Evolutionary conservation across 139 green algal species (phyloP), one percentile per base, ranked within the genome.

Genomic region (Chlorella sorokiniana): DNA sequence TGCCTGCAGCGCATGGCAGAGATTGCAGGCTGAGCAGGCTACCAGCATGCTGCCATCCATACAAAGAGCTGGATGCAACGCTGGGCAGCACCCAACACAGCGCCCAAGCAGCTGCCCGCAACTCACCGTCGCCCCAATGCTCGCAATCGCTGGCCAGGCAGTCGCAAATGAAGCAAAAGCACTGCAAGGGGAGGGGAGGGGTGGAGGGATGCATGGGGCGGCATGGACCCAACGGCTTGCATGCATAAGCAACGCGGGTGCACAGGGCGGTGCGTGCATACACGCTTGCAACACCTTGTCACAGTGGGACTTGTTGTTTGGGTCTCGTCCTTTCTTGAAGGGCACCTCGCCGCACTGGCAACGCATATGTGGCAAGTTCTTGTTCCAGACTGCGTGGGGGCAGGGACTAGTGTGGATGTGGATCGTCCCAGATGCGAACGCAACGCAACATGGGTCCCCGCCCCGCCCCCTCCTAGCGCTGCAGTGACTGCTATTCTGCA

Each of bases 121-220:
- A 16, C 48, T 56, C 16, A 16, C 48, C 88, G 25, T 62, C 77
- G 20, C 89, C 89, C 89, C 89, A 93, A 29, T 71, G 68, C 8
- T 40, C 22, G 63, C 88, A 93, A 6, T 88, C 44, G 1, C 45
- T 48, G 0, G 86, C 89, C 7, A 77, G 76, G 23, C 69, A 68
- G 67, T 93, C 89, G 61, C 89, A 93, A 23, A 90, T 79, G 31
- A 56, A 89, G 82, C 89, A 93, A 77, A 71, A 91, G 82, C 89
- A 93, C 86, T 91, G 89, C 79, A 74, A 59, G 2, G 16, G 7
- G 27, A 5, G 23, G 9, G 59, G 25, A 25, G 25, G 68, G 40
- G 31, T 9, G 10, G n/a, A 29, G 11, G 27, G 44, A 8, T 8
- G 9, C n/a, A n/a, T n/a, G n/a, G n/a, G n/a, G n/a, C n/a, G n/a